These are phyloP conservation scores for Xylariaceae sp. DNA, from an alignment of 2,329 filamentous ascomycete species.

Conservation along the genomic window DNA sequence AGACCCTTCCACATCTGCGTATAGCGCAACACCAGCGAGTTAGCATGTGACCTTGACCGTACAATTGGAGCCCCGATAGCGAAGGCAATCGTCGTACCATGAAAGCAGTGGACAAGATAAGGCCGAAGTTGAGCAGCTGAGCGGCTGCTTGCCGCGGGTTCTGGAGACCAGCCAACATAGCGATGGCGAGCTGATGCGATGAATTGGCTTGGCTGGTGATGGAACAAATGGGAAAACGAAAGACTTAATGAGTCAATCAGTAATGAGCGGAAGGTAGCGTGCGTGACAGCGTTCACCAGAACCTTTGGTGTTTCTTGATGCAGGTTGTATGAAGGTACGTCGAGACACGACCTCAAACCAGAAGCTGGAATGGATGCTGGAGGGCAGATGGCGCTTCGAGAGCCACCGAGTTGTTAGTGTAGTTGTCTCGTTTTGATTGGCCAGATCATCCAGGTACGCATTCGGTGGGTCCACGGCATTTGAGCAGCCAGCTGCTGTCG, in stretches of 20 bases:
- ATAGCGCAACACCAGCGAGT: background rate
- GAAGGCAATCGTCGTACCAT: constrained; percentile 55
- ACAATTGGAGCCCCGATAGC: background rate
- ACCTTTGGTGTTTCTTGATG: too few relatives aligned
- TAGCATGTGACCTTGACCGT: background rate
- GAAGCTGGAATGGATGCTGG: background rate
- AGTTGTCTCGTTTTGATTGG: background rate
- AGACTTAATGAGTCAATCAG: background rate
- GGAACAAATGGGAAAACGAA: background rate
- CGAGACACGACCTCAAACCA: too few relatives aligned
- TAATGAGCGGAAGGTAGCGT: background rate
- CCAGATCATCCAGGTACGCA: background rate
- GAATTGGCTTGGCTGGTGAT: background rate
- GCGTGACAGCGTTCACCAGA: too few relatives aligned
- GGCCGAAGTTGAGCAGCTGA: constrained; percentile 83
- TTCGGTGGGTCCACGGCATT: background rate
- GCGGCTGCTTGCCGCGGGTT: constrained; percentile 76
- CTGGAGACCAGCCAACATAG: constrained; percentile 63
- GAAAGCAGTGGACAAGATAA: constrained; percentile 85
- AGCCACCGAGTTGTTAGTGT: too few relatives aligned
- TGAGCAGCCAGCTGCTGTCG: background rate
- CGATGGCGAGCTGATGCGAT: constrained; percentile 16
- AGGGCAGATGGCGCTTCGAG: background rate
- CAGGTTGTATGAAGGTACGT: too few relatives aligned
- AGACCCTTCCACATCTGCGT: constrained; percentile 78